phyloP scores from a whole-genome alignment of 78 protist genomes.

The Anaeramoeba flamelloides region DNA sequence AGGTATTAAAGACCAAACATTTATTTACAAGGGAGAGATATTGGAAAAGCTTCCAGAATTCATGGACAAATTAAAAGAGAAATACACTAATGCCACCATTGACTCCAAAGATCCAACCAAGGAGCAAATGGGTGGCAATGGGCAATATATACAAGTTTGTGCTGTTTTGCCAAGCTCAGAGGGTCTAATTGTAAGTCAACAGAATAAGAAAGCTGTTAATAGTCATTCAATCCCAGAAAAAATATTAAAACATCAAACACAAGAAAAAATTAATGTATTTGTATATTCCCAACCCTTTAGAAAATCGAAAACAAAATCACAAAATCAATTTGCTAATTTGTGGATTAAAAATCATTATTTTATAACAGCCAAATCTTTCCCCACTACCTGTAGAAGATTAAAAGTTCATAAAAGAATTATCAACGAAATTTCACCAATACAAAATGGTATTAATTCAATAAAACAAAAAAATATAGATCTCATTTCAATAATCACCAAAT shows the following conservation, averaged over 20 bases:
- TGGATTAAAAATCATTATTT: slow-evolving; percentile 35
- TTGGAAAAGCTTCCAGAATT: slow-evolving; percentile 38
- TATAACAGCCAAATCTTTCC: slow-evolving; percentile 27
- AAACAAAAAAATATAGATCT: slow-evolving; percentile 36
- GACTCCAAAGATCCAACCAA: slow-evolving; percentile 32
- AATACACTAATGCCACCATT: slow-evolving; percentile 40
- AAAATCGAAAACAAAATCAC: slow-evolving; percentile 9
- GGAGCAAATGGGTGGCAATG: not conserved
- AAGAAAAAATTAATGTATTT: not conserved
- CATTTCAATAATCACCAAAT: too few relatives aligned
- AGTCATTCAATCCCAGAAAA: not conserved
- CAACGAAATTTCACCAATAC: slow-evolving; percentile 16
- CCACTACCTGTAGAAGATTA: slow-evolving; percentile 36
- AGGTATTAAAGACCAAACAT: slow-evolving; percentile 45
- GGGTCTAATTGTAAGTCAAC: too few relatives aligned
- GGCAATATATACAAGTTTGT: slow-evolving; percentile 8
- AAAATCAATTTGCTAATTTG: slow-evolving; percentile 39
- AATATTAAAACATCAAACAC: not conserved
- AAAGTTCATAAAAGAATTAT: slow-evolving; percentile 14
- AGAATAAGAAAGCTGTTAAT: not conserved
- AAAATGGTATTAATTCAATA: slow-evolving; percentile 39
- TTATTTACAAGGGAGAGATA: slow-evolving; percentile 39
- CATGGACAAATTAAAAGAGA: slow-evolving; percentile 21
- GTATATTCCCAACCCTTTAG: not conserved
- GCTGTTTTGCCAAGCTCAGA: not conserved